Evolutionary conservation across 1,284 basidiomycete genomes (phyloP).

Genomic region (Fomitopsis betulina): DNA sequence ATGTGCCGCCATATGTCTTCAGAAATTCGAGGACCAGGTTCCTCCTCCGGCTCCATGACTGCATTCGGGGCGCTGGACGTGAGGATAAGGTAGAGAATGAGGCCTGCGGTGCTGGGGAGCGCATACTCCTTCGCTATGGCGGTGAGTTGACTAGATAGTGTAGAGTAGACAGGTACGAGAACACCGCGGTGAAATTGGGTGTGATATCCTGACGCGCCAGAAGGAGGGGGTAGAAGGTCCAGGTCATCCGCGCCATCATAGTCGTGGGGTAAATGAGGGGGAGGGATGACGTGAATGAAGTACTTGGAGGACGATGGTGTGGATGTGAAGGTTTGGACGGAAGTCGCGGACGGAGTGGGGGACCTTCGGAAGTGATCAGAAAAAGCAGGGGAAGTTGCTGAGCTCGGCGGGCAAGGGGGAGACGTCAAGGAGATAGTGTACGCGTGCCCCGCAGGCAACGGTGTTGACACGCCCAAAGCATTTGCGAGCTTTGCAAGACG

Average conservation of each 20-base stretch:
- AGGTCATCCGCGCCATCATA: slow-evolving; percentile 37
- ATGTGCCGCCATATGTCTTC: slow-evolving; percentile 82
- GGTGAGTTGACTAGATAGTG: slow-evolving; percentile 63
- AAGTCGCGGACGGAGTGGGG: slow-evolving; percentile 48
- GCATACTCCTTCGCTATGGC: slow-evolving; percentile 89
- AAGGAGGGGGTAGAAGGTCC: slow-evolving; percentile 46
- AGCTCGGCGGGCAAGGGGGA: slow-evolving; percentile 27
- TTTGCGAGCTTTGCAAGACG: slow-evolving; percentile 77
- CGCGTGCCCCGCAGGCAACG: slow-evolving; percentile 49
- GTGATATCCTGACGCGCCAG: slow-evolving; percentile 67
- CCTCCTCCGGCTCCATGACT: slow-evolving; percentile 28
- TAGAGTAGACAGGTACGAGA: slow-evolving; percentile 68
- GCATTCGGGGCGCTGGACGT: slow-evolving; percentile 25
- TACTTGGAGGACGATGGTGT: slow-evolving; percentile 50
- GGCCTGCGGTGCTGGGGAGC: slow-evolving; percentile 72
- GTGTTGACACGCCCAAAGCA: slow-evolving; percentile 73
- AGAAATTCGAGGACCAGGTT: slow-evolving; percentile 72
- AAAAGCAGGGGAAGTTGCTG: slow-evolving; percentile 32
- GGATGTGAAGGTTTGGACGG: slow-evolving; percentile 36
- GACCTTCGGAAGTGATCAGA: slow-evolving; percentile 47
- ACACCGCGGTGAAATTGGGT: slow-evolving; percentile 72
- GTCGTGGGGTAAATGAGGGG: slow-evolving; percentile 59
- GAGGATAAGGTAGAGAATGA: slow-evolving; percentile 72
- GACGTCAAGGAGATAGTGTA: slow-evolving; percentile 28
- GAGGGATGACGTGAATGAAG: slow-evolving; percentile 75